phyloP scores from a whole-genome alignment of 2,329 filamentous ascomycete species.

The Xylaria sp. region DNA sequence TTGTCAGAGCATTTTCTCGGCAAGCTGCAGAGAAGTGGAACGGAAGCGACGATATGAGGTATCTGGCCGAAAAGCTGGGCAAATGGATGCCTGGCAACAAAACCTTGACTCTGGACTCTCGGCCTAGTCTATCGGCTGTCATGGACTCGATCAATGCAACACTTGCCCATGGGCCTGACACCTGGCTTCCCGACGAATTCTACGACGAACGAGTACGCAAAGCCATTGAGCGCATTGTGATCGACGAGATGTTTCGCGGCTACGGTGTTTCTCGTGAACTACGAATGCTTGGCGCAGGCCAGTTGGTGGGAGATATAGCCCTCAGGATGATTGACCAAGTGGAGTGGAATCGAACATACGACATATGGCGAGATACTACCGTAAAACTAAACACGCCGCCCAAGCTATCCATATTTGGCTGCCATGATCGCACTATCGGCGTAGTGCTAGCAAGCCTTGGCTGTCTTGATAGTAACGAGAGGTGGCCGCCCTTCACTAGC shows the following conservation, averaged over 20 bases:
- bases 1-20: slow-evolving; percentile 13
- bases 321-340: slow-evolving; percentile 27
- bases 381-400: slow-evolving; percentile 9
- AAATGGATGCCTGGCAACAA: slow-evolving; percentile 24
- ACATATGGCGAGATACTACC: slow-evolving; percentile 9
- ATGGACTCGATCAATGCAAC: slow-evolving; percentile 24
- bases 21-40: slow-evolving; percentile 21
- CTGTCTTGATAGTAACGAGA: slow-evolving; percentile 23
- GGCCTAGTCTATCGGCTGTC: slow-evolving; percentile 12
- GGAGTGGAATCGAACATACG: slow-evolving; percentile 16
- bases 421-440: slow-evolving; percentile 22
- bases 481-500: slow-evolving; percentile 17
- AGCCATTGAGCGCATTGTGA: slow-evolving; percentile 20
- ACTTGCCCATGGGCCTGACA: slow-evolving; percentile 24
- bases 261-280: slow-evolving; percentile 19
- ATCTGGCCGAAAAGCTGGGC: slow-evolving; percentile 16
- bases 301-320: slow-evolving; percentile 18
- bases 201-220: slow-evolving; percentile 21
- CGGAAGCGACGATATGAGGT: slow-evolving; percentile 20
- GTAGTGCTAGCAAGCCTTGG: slow-evolving; percentile 25
- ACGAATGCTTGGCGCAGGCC: slow-evolving; percentile 20
- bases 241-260: slow-evolving; percentile 20
- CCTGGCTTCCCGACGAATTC: slow-evolving; percentile 21
- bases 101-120: slow-evolving; percentile 18
- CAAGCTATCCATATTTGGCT: slow-evolving; percentile 20